Evolutionary conservation across 2,329 filamentous ascomycete species (phyloP).

Genomic region (Penicillium sp.): DNA sequence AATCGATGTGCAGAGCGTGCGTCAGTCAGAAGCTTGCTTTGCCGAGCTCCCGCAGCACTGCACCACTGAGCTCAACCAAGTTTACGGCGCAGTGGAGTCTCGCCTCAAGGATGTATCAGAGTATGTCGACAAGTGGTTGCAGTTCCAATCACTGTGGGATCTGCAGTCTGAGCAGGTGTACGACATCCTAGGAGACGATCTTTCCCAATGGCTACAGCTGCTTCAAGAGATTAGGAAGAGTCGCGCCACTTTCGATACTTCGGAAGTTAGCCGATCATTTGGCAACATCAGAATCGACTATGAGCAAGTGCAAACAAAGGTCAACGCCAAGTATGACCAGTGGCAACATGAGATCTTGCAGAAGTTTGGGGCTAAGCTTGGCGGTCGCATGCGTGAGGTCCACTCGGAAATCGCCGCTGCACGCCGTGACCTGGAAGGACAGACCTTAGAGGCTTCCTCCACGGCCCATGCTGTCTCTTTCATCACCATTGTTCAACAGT

Average conservation of each 20-base stretch:
- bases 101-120: slow-evolving; percentile 76
- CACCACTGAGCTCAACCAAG: slow-evolving; percentile 72
- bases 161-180: slow-evolving; percentile 95
- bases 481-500: slow-evolving; percentile 96
- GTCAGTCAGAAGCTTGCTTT: slow-evolving; percentile 61
- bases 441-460: slow-evolving; percentile 89
- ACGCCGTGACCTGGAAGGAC: slow-evolving; percentile 83
- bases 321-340: slow-evolving; percentile 98
- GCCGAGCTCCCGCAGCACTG: slow-evolving; percentile 82
- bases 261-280: slow-evolving; percentile 88
- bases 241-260: slow-evolving; percentile 94
- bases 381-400: slow-evolving; percentile 86
- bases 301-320: slow-evolving; percentile 96
- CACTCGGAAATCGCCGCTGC: slow-evolving; percentile 90
- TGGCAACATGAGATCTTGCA: slow-evolving; percentile 97
- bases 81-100: slow-evolving; percentile 80
- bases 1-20: slow-evolving; percentile 51
- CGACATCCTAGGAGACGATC: slow-evolving; percentile 83
- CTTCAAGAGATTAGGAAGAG: slow-evolving; percentile 97
- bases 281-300: slow-evolving; percentile 96
- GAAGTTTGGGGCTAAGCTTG: slow-evolving; percentile 88
- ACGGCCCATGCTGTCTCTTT: slow-evolving; percentile 97
- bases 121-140: slow-evolving; percentile 97
- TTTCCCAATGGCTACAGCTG: slow-evolving; percentile 89
- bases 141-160: slow-evolving; percentile 98